phyloP scores from a whole-genome alignment of 2,329 filamentous ascomycete genomes.

The Amphichorda felina region DNA sequence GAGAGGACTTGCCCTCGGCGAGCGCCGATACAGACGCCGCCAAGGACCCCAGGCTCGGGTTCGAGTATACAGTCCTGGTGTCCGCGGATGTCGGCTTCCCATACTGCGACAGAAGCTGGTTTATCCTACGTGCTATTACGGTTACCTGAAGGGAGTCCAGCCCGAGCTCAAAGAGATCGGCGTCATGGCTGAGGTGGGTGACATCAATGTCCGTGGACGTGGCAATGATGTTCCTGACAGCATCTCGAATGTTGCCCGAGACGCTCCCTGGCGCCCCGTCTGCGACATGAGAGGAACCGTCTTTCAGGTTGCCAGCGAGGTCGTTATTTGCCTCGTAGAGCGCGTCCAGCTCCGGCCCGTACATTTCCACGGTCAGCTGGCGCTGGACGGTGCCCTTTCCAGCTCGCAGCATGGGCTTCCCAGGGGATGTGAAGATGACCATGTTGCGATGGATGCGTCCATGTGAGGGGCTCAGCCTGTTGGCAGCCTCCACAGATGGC shows the following conservation, averaged over 20 bases:
- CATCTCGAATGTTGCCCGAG: not conserved
- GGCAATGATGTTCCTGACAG: not conserved
- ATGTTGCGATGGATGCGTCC: conserved; percentile 29
- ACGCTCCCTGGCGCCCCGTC: no score
- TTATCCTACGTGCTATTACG: no score
- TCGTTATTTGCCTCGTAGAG: conserved; percentile 18
- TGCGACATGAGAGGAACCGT: no score
- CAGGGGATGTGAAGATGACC: conserved; percentile 22
- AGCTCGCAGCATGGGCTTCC: conserved; percentile 29
- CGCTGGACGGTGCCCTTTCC: conserved; percentile 34
- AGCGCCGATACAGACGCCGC: no score
- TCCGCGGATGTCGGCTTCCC: no score
- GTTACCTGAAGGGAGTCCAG: conserved; percentile 28
- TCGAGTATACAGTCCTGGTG: no score
- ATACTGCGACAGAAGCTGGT: no score
- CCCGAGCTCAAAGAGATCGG: conserved; percentile 24
- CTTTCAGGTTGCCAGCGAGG: not conserved
- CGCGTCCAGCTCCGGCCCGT: conserved; percentile 28
- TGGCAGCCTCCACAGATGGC: conserved; percentile 28
- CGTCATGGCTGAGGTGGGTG: conserved; percentile 9
- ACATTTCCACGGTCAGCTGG: conserved; percentile 23
- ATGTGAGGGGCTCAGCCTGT: conserved; percentile 30
- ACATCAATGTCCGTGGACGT: conserved; percentile 7
- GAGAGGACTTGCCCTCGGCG: no score
- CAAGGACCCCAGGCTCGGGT: no score